Conservation (phyloP, 2,329 filamentous ascomycete species). For the Fonsecaea nubica region DNA sequence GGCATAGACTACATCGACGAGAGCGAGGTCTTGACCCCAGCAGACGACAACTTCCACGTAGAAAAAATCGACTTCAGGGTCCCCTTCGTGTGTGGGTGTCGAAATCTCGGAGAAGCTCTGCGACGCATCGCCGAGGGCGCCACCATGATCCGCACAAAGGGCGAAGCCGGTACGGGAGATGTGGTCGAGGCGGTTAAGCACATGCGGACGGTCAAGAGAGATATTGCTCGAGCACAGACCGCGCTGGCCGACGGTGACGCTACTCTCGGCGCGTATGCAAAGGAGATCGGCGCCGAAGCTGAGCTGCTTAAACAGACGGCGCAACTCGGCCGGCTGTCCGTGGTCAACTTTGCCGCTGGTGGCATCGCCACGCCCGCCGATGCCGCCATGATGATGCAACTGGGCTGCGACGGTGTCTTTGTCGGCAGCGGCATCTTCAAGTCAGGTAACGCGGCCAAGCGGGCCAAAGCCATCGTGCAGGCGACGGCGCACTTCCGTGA, state of each 20-base stretch:
- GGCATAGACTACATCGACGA: conserved; percentile 99
- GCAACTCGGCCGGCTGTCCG: conserved; percentile 83
- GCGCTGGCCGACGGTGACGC: conserved; percentile 65
- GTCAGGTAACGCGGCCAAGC: conserved; percentile 85
- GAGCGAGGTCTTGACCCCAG: conserved; percentile 94
- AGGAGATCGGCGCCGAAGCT: conserved; percentile 79
- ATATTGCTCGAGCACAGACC: conserved; percentile 74
- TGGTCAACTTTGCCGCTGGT: conserved; percentile 98
- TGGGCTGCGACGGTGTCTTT: conserved; percentile 97
- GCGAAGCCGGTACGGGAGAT: conserved; percentile 95
- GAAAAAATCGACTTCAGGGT: conserved; percentile 82
- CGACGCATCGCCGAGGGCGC: conserved; percentile 90
- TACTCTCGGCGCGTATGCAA: conserved; percentile 78
- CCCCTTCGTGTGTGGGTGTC: conserved; percentile 95
- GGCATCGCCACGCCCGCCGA: conserved; percentile 97
- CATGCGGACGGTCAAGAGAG: conserved; percentile 85
- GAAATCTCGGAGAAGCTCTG: conserved; percentile 91
- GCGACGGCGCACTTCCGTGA: conserved; percentile 92
- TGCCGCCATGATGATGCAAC: conserved; percentile 98
- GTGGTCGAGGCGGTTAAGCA: conserved; percentile 96
- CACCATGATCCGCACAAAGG: conserved; percentile 98
- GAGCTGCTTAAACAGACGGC: conserved; percentile 84
- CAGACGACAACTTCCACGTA: conserved; percentile 88
- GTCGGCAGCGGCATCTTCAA: conserved; percentile 98
- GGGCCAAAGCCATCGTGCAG: conserved; percentile 92